Evolutionary conservation across 1,284 basidiomycete genomes (phyloP), one percentile per base, ranked within the genome.

Genomic region (Trichosporon coremiiforme): DNA sequence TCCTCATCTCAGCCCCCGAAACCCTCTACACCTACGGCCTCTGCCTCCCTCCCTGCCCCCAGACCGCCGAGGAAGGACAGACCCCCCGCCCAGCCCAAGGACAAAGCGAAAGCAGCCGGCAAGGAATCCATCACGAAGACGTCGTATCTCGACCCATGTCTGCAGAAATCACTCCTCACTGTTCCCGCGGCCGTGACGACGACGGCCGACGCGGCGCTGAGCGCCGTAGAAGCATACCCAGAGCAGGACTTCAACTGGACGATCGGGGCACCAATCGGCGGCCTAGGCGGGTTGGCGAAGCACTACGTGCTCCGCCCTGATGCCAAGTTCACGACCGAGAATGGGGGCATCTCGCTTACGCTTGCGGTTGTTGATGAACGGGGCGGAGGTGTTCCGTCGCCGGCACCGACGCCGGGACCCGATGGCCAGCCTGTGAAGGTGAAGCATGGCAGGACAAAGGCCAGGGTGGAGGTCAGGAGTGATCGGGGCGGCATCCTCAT

Each of bases 261-360:
- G 17, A 78, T 75, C 0, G 78, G 79, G 12, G 78, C 79, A 57
- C 79, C 78, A 29, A 78, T 82, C n/a, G 78, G 78, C 65, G 80
- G 79, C 17, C 64, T 81, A 50, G 79, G 79, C 2, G 74, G 71
- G 36, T 66, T 76, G 15, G 77, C 79, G 0, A 78, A 78, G 64
- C 70, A 72, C 2, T 79, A 77, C 75, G 71, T 77, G 9, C 69
- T 80, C 8, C 72, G 71, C 3, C 75, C 80, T 4, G 81, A 82
- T 67, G 80, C 73, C 7, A 71, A 70, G 66, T 79, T 81, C 64
- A 55, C 67, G n/a, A 72, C 64, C 17, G 79, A 81, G 66, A 67
- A 76, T 31, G 80, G 81, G 13, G 78, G 74, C 4, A 71, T 80
- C 4, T 77, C 75, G 17, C 31, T 82, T 22, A 70, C 71, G 0